These are phyloP conservation scores for Myxozyma neglecta DNA, from an alignment of 805 yeast species.

Conservation along the genomic window DNA sequence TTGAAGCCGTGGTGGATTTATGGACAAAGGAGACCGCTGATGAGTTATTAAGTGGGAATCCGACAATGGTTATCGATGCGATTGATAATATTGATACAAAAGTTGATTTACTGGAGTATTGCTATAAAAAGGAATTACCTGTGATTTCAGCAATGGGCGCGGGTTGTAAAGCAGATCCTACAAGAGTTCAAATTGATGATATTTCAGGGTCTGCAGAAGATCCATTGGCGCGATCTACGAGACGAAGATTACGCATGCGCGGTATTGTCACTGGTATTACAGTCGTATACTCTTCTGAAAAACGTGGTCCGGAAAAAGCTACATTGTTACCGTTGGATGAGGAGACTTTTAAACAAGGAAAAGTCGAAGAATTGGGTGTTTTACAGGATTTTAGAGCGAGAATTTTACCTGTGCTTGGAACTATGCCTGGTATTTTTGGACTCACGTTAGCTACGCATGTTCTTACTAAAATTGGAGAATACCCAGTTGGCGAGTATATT, in stretches of 20 bases:
- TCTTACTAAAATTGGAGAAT: slow-evolving; percentile 76
- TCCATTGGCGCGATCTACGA: slow-evolving; percentile 81
- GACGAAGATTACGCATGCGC: slow-evolving; percentile 76
- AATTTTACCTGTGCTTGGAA: slow-evolving; percentile 91
- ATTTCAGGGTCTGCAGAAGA: slow-evolving; percentile 90
- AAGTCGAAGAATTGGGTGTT: slow-evolving; percentile 84
- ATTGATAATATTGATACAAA: slow-evolving; percentile 97
- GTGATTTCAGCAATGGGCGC: slow-evolving; percentile 96
- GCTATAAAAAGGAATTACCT: slow-evolving; percentile 59
- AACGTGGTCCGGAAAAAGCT: slow-evolving; percentile 95
- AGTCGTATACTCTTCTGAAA: slow-evolving; percentile 89
- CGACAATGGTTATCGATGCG: slow-evolving; percentile 87
- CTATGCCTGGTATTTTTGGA: slow-evolving; percentile 97
- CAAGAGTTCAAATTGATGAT: slow-evolving; percentile 86
- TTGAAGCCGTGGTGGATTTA: slow-evolving; percentile 73
- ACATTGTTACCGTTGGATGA: slow-evolving; percentile 80
- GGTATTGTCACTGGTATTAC: slow-evolving; percentile 79
- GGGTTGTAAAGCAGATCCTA: slow-evolving; percentile 93
- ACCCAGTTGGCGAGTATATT: slow-evolving; percentile 67
- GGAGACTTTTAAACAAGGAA: slow-evolving; percentile 74
- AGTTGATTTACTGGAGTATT: slow-evolving; percentile 78
- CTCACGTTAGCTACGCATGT: slow-evolving; percentile 83
- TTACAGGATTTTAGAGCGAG: slow-evolving; percentile 88
- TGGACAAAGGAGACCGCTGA: slow-evolving; percentile 70
- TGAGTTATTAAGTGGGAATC: slow-evolving; percentile 55